Evolutionary conservation across 2,329 filamentous ascomycete genomes (phyloP), one percentile per base, ranked within the genome.

Genomic region (Cyclaneusma minus): DNA sequence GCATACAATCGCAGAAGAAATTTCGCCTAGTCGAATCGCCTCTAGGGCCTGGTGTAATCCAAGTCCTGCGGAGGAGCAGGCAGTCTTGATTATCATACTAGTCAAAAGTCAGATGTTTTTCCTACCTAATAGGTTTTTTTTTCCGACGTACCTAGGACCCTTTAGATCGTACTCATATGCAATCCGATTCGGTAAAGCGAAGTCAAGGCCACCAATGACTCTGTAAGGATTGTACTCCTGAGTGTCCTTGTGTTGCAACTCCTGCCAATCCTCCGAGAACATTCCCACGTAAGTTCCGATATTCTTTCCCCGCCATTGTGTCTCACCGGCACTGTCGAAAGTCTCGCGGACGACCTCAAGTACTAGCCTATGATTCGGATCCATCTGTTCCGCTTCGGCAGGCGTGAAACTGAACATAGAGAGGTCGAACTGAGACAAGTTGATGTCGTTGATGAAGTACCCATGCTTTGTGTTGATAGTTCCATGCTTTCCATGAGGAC

Each of bases 211-310:
- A 7, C 22, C 22, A 20, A 25, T 30, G 11, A 33, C 22, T 11
- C 27, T 21, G 20, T 29, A 29, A 7, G 18, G 7, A 4, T 29
- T 23, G 22, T 7, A 7, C 22, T 25, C 15, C 11, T 30, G 29
- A 9, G 11, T 4, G 15, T 38, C 35, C 13, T 28, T 29, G 4
- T 21, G 11, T 5, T 25, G 13, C 3, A 30, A 14, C 19, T 34
- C 29, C 3, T 22, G 21, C 33, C 31, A 35, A 24, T 35, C 32
- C 15, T 21, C 9, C 8, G 12, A 9, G n/a, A n/a, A n/a, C n/a
- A n/a, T n/a, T n/a, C n/a, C n/a, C n/a, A n/a, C n/a, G n/a, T n/a
- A n/a, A n/a, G n/a, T n/a, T n/a, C n/a, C n/a, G n/a, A n/a, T n/a
- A n/a, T n/a, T n/a, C n/a, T n/a, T n/a, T n/a, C n/a, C n/a, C n/a